Conservation (phyloP, 2,329 filamentous ascomycete genomes). For the Escovopsis weberi region DNA sequence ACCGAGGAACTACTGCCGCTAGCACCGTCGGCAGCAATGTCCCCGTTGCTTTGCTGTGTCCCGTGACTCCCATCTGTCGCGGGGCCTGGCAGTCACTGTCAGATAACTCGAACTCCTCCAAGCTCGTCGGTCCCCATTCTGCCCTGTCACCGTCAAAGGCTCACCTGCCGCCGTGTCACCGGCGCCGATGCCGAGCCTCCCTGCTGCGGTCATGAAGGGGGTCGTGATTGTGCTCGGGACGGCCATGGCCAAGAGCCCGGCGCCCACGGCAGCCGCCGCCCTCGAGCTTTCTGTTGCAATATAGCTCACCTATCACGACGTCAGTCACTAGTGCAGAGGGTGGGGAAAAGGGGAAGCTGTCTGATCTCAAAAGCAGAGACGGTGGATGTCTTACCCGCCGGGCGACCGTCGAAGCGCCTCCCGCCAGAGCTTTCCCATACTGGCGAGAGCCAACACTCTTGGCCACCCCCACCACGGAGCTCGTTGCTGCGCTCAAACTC, state of each 20-base stretch:
- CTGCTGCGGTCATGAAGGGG: background rate
- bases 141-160: background rate
- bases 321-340: background rate
- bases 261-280: background rate
- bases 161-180: background rate
- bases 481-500: background rate
- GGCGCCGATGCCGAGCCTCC: background rate
- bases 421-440: background rate
- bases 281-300: background rate
- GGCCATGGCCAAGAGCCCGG: background rate
- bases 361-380: background rate
- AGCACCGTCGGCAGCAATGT: too few relatives aligned
- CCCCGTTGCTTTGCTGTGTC: too few relatives aligned
- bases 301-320: background rate
- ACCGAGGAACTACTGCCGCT: background rate
- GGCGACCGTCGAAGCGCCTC: background rate
- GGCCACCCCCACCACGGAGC: background rate
- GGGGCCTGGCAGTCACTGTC: too few relatives aligned
- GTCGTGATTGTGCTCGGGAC: background rate
- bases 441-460: background rate
- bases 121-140: too few relatives aligned
- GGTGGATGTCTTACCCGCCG: background rate
- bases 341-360: too few relatives aligned
- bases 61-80: too few relatives aligned
- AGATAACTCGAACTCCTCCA: too few relatives aligned